Base-by-base conservation (phyloP, 768 basidiomycete genomes). In the Suillus clintonianus region DNA sequence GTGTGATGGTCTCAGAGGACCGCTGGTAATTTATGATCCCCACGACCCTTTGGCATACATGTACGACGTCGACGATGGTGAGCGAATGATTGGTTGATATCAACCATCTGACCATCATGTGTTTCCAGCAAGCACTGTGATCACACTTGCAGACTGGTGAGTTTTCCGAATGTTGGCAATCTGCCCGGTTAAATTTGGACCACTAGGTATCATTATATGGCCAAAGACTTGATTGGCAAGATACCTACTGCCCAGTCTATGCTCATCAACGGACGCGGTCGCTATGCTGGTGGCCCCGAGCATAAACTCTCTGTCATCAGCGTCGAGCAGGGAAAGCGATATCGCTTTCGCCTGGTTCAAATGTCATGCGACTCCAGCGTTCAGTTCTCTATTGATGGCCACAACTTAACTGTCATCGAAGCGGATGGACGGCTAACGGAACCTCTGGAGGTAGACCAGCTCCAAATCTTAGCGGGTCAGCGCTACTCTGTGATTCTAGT, bases 11-110 rank as follows among this genome's bases (percentile, higher is more conserved):
- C 62, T 72, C 5, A 65, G 70, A 22, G 72, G 71, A 17, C 55
- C 70, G 2, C 60, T 83, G 17, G 74, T 83, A 1, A 75, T 82
- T 30, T 81, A 82, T 61, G 80, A 82, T 61, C 78, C 78, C 7
- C 32, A 74, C 1, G 82, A 83, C 62, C 83, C 82, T 2, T 65
- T 72, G n/a, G 62, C 60, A 6, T 24, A 62, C 19, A 53, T 80
- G 37, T 83, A 83, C 61, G 82, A 82, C 59, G 75, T 82, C 8
- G 82, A 83, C 62, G 76, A 82, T 68, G 80, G 79, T 80, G 39
- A 11, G 69, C 24, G 10, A 19, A n/a, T n/a, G n/a, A n/a, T n/a
- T 57, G 3, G 3, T 54, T 17, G 15, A 1, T 30, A 13, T 11
- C 7, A 30, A 42, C 8, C 14, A 2, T 37, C 27, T 22, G 22